phyloP scores from a whole-genome alignment of 805 yeast species.

The Lachancea cidri region DNA sequence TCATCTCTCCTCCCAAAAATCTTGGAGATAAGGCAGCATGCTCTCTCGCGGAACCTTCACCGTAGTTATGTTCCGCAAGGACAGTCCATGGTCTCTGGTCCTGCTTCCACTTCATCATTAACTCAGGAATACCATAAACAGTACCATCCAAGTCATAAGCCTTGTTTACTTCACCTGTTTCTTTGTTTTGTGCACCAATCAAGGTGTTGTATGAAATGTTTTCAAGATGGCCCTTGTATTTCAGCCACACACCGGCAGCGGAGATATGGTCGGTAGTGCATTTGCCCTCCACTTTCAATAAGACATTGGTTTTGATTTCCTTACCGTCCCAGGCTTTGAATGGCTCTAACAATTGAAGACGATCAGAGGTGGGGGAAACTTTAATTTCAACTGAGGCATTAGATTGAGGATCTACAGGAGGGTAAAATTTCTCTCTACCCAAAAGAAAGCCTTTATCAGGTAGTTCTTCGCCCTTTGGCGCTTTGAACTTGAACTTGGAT shows the following conservation, averaged over 20 bases:
- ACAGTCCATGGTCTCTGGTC: conserved; percentile 87
- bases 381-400: conserved; percentile 52
- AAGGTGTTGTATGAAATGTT: conserved; percentile 92
- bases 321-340: conserved; percentile 82
- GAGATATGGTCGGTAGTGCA: conserved; percentile 98
- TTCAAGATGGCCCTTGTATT: conserved; percentile 96
- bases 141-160: conserved; percentile 84
- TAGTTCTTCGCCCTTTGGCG: conserved; percentile 81
- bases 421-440: conserved; percentile 74
- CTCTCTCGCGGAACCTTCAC: conserved; percentile 99
- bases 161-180: conserved; percentile 91
- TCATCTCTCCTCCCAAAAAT: conserved; percentile 85
- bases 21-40: conserved; percentile 97
- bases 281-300: conserved; percentile 92
- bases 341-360: conserved; percentile 87
- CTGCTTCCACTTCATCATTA: conserved; percentile 92
- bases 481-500: conserved; percentile 64
- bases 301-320: conserved; percentile 70
- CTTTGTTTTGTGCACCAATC: conserved; percentile 95
- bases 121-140: conserved; percentile 80
- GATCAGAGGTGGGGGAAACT: conserved; percentile 85
- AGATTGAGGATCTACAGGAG: conserved; percentile 62
- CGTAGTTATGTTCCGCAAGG: conserved; percentile 95
- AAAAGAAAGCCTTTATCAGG: conserved; percentile 72
- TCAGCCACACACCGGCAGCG: conserved; percentile 98